A percentile compares a stretch with the other conserved stretches of the same genome.
phyloP scores from a whole-genome alignment of 371 early-diverging fungal species.

The Apophysomyces elegans region DNA sequence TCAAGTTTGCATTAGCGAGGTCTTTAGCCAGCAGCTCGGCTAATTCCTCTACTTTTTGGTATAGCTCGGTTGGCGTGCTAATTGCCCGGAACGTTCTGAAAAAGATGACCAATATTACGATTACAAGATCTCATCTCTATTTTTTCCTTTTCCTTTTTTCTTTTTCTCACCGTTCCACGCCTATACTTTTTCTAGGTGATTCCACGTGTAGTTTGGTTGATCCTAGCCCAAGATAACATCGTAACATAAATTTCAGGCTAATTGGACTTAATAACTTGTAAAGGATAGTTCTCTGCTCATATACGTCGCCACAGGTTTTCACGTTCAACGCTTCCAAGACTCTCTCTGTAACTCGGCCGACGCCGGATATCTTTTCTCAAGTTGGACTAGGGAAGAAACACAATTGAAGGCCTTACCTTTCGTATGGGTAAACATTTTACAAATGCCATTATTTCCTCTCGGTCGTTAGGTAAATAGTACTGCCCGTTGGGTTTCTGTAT shows the following conservation, averaged over 20 bases:
- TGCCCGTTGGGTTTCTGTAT: slow-evolving; percentile 76
- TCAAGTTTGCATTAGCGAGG: slow-evolving; percentile 26
- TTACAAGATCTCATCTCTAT: not conserved
- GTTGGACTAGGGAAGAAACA: not conserved
- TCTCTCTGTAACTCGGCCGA: slow-evolving; percentile 54
- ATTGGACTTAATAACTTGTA: slow-evolving; percentile 48
- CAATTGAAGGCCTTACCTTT: slow-evolving; percentile 19
- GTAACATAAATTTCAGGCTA: slow-evolving; percentile 43
- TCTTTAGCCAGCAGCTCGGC: slow-evolving; percentile 36
- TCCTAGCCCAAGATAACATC: slow-evolving; percentile 42
- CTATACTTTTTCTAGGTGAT: slow-evolving; percentile 40
- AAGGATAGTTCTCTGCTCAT: slow-evolving; percentile 39
- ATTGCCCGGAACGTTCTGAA: slow-evolving; percentile 42
- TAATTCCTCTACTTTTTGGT: slow-evolving; percentile 43
- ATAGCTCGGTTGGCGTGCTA: slow-evolving; percentile 29
- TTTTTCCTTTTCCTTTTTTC: not conserved
- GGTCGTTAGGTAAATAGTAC: slow-evolving; percentile 39
- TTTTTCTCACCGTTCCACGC: slow-evolving; percentile 43
- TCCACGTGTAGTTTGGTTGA: slow-evolving; percentile 31
- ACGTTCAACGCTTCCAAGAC: slow-evolving; percentile 44
- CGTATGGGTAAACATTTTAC: slow-evolving; percentile 34
- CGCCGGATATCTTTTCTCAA: slow-evolving; percentile 37
- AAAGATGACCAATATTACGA: not conserved
- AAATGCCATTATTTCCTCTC: slow-evolving; percentile 32
- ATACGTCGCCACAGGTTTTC: slow-evolving; percentile 43